Base-by-base conservation (phyloP, 495 filamentous ascomycete species). In the Tuber calosporum region DNA sequence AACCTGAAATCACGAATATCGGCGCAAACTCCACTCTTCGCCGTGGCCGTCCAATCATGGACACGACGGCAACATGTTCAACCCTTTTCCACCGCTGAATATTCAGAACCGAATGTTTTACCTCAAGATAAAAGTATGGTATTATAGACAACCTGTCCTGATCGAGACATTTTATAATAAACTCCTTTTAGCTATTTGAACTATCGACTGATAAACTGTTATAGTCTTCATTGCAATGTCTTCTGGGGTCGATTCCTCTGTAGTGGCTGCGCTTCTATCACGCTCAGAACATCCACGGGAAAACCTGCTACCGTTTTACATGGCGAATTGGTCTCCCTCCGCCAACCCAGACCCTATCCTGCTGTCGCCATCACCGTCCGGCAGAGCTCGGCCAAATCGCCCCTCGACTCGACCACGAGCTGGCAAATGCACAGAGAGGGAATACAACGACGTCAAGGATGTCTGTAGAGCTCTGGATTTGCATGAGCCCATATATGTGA, bases 271-370 rank as follows among this genome's bases (percentile, higher is more conserved):
- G 15, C 76, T 81, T 13, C 74, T 81, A 19, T 67, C 81, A 26
- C 71, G 68, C 36, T 72, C 72, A 20, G 67, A 30, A 1, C 79
- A 81, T 71, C 79, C 79, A n/a, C 69, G 43, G 40, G 72, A 79
- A 68, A 81, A 81, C 74, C 41, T 81, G 37, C 58, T 79, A 48
- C 79, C 79, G 20, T 79, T 81, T 62, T 81, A 81, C 68, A 81
- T 81, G 70, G 72, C 73, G 34, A 81, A 81, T 73, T 81, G 79
- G 79, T 75, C 73, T 48, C 79, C 74, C 62, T 71, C 79, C 66
- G 76, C 74, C 40, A 71, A 69, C 43, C 79, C 79, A 1, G 58
- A 40, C 69, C 72, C 79, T 53, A 58, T 75, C 36, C 66, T 40
- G 2, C 71, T 74, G 69, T 66, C 71, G 26, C 74, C 38, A 34